Evolutionary conservation across 176 grass and related monocot genomes (phyloP), one percentile per base, ranked within the genome.

Genomic region (Oryza glaberrima): DNA sequence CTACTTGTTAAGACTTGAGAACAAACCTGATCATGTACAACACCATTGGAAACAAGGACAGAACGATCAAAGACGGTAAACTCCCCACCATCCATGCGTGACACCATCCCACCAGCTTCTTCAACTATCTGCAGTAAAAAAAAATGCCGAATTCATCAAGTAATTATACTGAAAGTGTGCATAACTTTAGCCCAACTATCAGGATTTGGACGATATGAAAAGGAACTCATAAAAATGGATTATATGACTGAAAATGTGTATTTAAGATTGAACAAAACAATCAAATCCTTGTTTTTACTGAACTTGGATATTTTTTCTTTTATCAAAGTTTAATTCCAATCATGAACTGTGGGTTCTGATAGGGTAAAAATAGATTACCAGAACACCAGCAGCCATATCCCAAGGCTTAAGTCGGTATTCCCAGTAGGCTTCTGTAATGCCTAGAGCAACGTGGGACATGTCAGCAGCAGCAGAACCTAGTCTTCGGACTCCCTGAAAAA

Each of bases 41-140:
- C 14, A 6, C 93, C 93, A 79, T 94, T 98, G 72, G 93, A 98
- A 47, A 95, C 96, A 82, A 98, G 72, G 78, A 98, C 91, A 47
- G 96, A 98, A 38, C 96, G 93, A 87, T 98, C 96, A 72, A 98
- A 98, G 36, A 98, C 93, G 9, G 93, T 98, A 82, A 90, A 98
- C 75, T 89, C 67, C 79, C 89, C 93, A 77, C 96, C 93, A 87
- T 98, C 96, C 91, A 98, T 92, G 84, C 93, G 77, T 72, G 93
- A 81, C 40, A 98, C 96, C 51, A 78, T 83, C 14, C 96, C 96
- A 81, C 96, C 96, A 75, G 96, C 91, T 90, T 95, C 93, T 93
- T 98, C 96, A 73, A 94, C 93, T 85, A 98, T 95, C 96, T 98
- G 81, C 73, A 83, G 35, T 20, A 56, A 46, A 82, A 51, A 51